Percentiles rank a stretch among this genome's conserved stretches.
phyloP scores from a whole-genome alignment of 129 eudicot genomes.

The Flaveria robusta region DNA sequence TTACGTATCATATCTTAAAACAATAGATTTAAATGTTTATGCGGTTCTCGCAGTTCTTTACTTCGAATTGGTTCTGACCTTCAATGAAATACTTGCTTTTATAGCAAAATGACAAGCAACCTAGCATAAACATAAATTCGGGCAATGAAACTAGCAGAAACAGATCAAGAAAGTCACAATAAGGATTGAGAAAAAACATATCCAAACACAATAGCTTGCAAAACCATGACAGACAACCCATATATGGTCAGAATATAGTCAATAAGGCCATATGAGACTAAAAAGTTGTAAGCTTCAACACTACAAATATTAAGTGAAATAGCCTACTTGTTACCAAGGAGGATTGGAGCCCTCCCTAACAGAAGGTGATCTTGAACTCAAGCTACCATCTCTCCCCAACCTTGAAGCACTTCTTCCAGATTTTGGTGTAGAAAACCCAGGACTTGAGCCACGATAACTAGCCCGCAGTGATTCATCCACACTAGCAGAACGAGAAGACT shows the following conservation, averaged over 20 bases:
- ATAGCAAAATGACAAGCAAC: not conserved
- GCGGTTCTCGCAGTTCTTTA: too few relatives aligned
- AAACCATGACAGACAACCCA: constrained; percentile 4
- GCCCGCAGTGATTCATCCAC: constrained; percentile 95
- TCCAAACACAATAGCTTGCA: constrained; percentile 20
- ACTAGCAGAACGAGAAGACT: constrained; percentile 70
- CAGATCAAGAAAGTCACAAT: constrained; percentile 4
- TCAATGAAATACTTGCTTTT: not conserved
- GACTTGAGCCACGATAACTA: constrained; percentile 92
- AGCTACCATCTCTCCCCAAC: constrained; percentile 63
- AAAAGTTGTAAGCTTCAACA: constrained; percentile 4
- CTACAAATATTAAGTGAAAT: not conserved
- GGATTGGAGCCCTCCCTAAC: constrained; percentile 82
- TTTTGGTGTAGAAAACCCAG: constrained; percentile 72
- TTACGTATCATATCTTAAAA: too few relatives aligned
- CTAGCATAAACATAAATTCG: not conserved
- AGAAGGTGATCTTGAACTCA: constrained; percentile 76
- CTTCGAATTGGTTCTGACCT: too few relatives aligned
- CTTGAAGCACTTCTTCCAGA: constrained; percentile 74
- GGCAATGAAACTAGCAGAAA: not conserved
- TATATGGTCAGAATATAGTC: constrained; percentile 8
- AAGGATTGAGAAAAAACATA: not conserved
- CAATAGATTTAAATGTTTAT: too few relatives aligned
- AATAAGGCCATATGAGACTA: constrained; percentile 5
- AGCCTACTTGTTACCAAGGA: constrained; percentile 57